phyloP scores from a whole-genome alignment of 257 asterid species.

The Gardenia jasminoides region DNA sequence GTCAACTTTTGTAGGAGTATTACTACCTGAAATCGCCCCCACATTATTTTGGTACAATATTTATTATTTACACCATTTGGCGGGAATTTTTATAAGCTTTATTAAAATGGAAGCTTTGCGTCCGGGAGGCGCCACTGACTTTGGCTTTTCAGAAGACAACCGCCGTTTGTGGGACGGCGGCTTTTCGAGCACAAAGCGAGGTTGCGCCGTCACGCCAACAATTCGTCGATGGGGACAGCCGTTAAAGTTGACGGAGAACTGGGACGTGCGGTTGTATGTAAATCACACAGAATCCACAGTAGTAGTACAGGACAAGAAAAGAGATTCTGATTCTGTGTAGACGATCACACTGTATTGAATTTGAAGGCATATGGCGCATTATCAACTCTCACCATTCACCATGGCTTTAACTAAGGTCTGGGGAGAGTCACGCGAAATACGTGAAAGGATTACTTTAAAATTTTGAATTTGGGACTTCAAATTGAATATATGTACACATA shows the following conservation, averaged over 20 bases:
- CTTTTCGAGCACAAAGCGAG: not conserved
- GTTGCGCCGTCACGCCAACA: conserved; percentile 11
- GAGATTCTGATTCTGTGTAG: not conserved
- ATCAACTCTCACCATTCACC: not conserved
- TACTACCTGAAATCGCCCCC: not conserved
- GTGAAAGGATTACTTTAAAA: no score
- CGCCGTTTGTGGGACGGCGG: conserved; percentile 9
- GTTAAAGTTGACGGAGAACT: not conserved
- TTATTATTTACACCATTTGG: not conserved
- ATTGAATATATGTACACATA: no score
- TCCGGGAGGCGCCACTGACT: not conserved
- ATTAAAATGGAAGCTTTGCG: conserved; percentile 10
- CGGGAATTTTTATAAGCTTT: conserved; percentile 7
- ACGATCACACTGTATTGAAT: not conserved
- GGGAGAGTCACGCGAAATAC: not conserved
- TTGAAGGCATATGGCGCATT: conserved; percentile 9
- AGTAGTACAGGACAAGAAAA: not conserved
- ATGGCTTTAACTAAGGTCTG: not conserved
- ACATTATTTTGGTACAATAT: not conserved
- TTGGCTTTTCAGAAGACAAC: not conserved
- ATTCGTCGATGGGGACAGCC: conserved; percentile 14
- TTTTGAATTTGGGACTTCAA: no score
- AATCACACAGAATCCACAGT: not conserved
- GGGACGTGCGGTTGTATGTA: not conserved
- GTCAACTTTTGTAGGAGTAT: not conserved